phyloP scores from a whole-genome alignment of 1,284 basidiomycete species.

The Cryptococcus hybrid region DNA sequence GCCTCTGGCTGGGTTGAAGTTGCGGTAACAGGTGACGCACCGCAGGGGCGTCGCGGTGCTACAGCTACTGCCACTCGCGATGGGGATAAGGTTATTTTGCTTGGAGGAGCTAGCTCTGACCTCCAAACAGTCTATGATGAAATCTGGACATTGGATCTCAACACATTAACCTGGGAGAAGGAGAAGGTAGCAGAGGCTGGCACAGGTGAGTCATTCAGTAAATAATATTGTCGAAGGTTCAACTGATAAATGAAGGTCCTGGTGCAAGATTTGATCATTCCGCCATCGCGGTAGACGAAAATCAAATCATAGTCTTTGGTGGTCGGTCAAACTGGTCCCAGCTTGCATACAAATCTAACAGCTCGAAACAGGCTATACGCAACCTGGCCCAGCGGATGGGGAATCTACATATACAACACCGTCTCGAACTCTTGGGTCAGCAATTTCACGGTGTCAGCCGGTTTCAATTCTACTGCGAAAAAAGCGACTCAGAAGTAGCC shows the following conservation, averaged over 20 bases:
- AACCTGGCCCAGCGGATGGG: constrained; percentile 19
- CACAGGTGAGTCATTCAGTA: constrained; percentile 8
- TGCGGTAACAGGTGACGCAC: constrained; percentile 53
- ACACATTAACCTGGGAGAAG: constrained; percentile 49
- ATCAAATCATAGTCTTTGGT: constrained; percentile 68
- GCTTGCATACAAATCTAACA: background rate
- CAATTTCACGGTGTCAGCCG: constrained; percentile 4
- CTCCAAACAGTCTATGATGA: constrained; percentile 62
- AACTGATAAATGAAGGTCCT: too few relatives aligned
- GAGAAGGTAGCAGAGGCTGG: constrained; percentile 15
- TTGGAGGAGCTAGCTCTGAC: constrained; percentile 68
- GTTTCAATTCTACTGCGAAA: background rate
- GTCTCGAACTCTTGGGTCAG: constrained; percentile 13
- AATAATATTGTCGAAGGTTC: too few relatives aligned
- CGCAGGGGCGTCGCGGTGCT: constrained; percentile 66
- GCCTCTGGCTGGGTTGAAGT: constrained; percentile 59
- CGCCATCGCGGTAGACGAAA: constrained; percentile 59
- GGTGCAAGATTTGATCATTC: constrained; percentile 69
- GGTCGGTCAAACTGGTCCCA: constrained; percentile 56
- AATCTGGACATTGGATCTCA: constrained; percentile 72
- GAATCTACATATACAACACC: constrained; percentile 23
- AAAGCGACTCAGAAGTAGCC: constrained; percentile 1
- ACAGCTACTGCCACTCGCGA: constrained; percentile 57
- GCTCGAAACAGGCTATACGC: constrained; percentile 23
- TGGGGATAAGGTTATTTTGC: constrained; percentile 58